Percentiles rank a stretch among this genome's conserved stretches.
These are phyloP conservation scores for Henningerozyma blattae DNA, from an alignment of 805 yeast species.

Conservation along the genomic window DNA sequence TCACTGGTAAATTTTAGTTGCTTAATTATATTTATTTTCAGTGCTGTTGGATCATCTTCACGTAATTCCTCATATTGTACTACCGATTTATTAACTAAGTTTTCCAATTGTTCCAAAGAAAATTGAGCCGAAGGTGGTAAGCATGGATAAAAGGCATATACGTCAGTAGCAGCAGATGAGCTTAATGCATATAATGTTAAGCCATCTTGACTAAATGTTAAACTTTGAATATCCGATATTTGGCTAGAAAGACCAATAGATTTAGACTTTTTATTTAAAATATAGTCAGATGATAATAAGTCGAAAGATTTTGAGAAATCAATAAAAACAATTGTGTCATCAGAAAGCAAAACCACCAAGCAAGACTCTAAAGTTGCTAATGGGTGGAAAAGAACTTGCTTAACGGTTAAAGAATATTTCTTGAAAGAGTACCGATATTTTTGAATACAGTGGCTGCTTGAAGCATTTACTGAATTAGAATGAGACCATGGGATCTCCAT, in stretches of 20 bases:
- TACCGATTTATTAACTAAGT: slow-evolving; percentile 16
- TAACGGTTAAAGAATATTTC: slow-evolving; percentile 12
- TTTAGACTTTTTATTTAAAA: slow-evolving; percentile 4
- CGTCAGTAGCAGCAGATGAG: slow-evolving; percentile 39
- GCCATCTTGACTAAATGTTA: slow-evolving; percentile 28
- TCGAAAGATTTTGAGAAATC: slow-evolving; percentile 6
- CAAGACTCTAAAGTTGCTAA: slow-evolving; percentile 12
- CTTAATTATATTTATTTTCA: slow-evolving; percentile 17
- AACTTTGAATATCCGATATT: slow-evolving; percentile 11
- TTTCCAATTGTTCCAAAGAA: slow-evolving; percentile 20
- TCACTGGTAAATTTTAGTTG: slow-evolving; percentile 28
- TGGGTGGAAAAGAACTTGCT: slow-evolving; percentile 36
- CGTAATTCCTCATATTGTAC: slow-evolving; percentile 13
- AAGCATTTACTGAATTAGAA: neutral
- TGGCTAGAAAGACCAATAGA: slow-evolving; percentile 12
- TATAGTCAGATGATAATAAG: neutral
- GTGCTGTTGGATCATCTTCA: slow-evolving; percentile 7
- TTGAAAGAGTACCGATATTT: neutral
- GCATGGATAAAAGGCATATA: slow-evolving; percentile 55
- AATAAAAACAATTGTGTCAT: slow-evolving; percentile 15
- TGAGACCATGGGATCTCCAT: slow-evolving; percentile 20
- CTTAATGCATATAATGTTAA: slow-evolving; percentile 41
- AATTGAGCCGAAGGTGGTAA: slow-evolving; percentile 28
- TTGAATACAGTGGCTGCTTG: slow-evolving; percentile 1
- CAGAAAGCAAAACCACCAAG: slow-evolving; percentile 14